phyloP scores from a whole-genome alignment of 352 stramenopile genomes.

The Albugo candida region DNA sequence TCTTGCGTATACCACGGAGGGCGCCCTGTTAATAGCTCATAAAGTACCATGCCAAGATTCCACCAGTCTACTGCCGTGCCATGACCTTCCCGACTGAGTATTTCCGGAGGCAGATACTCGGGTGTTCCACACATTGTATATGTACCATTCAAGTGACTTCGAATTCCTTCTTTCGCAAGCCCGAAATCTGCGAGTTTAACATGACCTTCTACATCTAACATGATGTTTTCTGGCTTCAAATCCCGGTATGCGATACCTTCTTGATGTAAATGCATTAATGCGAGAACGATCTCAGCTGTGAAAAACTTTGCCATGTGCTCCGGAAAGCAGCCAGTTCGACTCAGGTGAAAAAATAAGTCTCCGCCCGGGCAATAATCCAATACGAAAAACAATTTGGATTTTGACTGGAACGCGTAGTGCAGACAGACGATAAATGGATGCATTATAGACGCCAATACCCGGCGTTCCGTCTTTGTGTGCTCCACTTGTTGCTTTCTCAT shows the following conservation, averaged over 20 bases:
- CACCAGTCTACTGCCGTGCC: slow-evolving; percentile 72
- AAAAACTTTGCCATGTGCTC: slow-evolving; percentile 75
- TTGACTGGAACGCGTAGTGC: slow-evolving; percentile 78
- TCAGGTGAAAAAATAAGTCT: slow-evolving; percentile 69
- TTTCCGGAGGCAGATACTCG: slow-evolving; percentile 68
- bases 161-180: slow-evolving; percentile 57
- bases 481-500: slow-evolving; percentile 72
- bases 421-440: slow-evolving; percentile 80
- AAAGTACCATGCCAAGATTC: slow-evolving; percentile 69
- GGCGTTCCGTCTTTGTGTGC: slow-evolving; percentile 64
- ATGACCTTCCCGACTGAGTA: slow-evolving; percentile 57
- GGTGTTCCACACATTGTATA: slow-evolving; percentile 78
- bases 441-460: slow-evolving; percentile 55
- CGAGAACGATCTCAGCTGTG: slow-evolving; percentile 63
- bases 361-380: slow-evolving; percentile 73
- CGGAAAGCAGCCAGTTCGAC: slow-evolving; percentile 51
- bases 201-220: slow-evolving; percentile 69
- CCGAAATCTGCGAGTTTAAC: slow-evolving; percentile 72
- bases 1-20: slow-evolving; percentile 70
- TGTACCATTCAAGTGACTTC: slow-evolving; percentile 41
- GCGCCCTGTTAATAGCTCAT: slow-evolving; percentile 62
- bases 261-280: slow-evolving; percentile 70
- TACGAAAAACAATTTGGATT: slow-evolving; percentile 69
- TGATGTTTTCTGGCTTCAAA: slow-evolving; percentile 75
- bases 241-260: slow-evolving; percentile 70